phyloP scores from a whole-genome alignment of 2,329 filamentous ascomycete species.

The Mariannaea elegans region DNA sequence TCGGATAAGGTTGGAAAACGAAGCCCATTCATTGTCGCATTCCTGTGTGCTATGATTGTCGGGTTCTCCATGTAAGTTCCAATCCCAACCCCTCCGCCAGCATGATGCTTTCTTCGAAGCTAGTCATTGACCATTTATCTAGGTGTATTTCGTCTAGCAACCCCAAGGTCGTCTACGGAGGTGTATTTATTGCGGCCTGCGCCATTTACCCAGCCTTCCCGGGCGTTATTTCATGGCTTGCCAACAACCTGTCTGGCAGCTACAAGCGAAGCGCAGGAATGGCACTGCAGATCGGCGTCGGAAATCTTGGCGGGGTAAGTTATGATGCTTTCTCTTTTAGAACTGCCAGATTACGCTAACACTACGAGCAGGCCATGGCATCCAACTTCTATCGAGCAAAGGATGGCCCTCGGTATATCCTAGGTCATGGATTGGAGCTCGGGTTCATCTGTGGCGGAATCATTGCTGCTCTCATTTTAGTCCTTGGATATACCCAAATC shows the following conservation, averaged over 20 bases:
- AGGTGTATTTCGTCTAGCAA: conserved; percentile 68
- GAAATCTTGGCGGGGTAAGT: conserved; percentile 15
- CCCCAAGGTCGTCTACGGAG: conserved; percentile 73
- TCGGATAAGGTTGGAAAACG: conserved; percentile 64
- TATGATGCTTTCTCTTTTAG: neutral
- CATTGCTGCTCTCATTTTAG: conserved; percentile 52
- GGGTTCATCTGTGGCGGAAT: conserved; percentile 48
- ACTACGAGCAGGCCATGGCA: conserved; percentile 6
- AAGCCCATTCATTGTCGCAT: conserved; percentile 64
- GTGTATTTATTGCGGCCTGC: conserved; percentile 81
- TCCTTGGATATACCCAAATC: conserved; percentile 62
- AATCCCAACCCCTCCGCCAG: neutral
- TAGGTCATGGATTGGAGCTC: conserved; percentile 9
- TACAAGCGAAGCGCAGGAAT: conserved; percentile 73
- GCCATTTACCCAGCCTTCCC: conserved; percentile 84
- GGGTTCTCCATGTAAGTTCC: conserved; percentile 63
- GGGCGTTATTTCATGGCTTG: conserved; percentile 81
- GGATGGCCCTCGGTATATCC: conserved; percentile 12
- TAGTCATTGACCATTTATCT: neutral
- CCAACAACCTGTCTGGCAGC: conserved; percentile 76
- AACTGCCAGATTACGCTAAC: neutral
- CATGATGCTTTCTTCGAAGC: neutral
- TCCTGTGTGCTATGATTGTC: conserved; percentile 61
- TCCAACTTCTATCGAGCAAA: conserved; percentile 17
- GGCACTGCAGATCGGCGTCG: conserved; percentile 64